Evolutionary conservation across 2,329 filamentous ascomycete species (phyloP).

Genomic region (Verticillium nonalfalfae): DNA sequence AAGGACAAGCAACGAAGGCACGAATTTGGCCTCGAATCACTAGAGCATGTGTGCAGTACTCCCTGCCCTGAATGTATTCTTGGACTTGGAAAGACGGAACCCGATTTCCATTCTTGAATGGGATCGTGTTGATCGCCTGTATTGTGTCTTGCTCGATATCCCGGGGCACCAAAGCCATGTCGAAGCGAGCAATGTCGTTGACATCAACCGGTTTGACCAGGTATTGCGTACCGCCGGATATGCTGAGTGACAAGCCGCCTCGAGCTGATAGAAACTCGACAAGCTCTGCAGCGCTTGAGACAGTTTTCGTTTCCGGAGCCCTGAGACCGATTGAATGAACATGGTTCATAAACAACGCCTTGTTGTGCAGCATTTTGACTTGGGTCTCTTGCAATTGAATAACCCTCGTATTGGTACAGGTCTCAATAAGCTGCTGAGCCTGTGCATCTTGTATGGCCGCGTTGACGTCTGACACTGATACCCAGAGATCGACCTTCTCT

Average conservation of each 20-base stretch:
- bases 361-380: constrained; percentile 52
- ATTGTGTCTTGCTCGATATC: constrained; percentile 30
- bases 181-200: constrained; percentile 50
- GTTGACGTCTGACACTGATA: constrained; percentile 64
- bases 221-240: constrained; percentile 34
- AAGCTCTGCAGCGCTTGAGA: constrained; percentile 46
- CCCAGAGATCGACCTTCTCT: constrained; percentile 65
- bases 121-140: background rate
- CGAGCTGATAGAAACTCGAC: constrained; percentile 11
- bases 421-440: constrained; percentile 56
- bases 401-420: constrained; percentile 49
- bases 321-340: constrained; percentile 32
- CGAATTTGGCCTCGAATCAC: constrained; percentile 59
- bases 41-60: constrained; percentile 68
- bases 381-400: constrained; percentile 49
- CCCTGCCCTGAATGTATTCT: constrained; percentile 54
- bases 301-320: constrained; percentile 43
- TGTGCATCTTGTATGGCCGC: constrained; percentile 60
- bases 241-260: background rate
- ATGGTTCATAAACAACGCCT: constrained; percentile 58
- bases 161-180: constrained; percentile 61
- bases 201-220: constrained; percentile 62
- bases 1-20: constrained; percentile 62
- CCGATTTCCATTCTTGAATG: background rate
- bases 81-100: constrained; percentile 57